A percentile compares a stretch with the other conserved stretches of the same genome.
These are phyloP conservation scores for Magnaporthales sp. DNA, from an alignment of 2,329 filamentous ascomycete genomes.

Conservation along the genomic window DNA sequence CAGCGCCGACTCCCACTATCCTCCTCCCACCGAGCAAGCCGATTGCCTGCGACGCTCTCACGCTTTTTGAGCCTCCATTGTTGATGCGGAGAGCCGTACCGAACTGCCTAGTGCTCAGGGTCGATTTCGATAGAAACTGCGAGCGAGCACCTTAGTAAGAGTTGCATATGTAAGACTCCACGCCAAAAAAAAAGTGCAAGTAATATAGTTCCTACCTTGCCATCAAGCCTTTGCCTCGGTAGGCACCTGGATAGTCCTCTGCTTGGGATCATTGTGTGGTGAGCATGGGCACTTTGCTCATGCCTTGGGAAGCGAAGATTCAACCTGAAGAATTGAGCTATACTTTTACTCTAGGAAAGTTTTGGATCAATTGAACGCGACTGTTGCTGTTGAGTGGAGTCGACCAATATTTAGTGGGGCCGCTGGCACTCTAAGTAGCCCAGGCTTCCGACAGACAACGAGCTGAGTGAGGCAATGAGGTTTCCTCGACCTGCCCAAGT, in stretches of 20 bases:
- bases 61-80: slow-evolving; percentile 8
- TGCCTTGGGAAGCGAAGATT: not conserved
- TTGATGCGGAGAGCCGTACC: slow-evolving; percentile 17
- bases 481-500: no score
- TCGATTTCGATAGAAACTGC: not conserved
- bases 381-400: not conserved
- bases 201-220: not conserved
- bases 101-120: slow-evolving; percentile 17
- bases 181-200: not conserved
- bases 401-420: not conserved
- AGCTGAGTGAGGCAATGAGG: no score
- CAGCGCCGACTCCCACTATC: slow-evolving; percentile 11
- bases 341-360: not conserved
- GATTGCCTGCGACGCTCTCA: not conserved
- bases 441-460: no score
- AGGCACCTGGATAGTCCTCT: slow-evolving; percentile 29
- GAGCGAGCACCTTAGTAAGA: slow-evolving; percentile 8
- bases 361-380: not conserved
- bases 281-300: not conserved
- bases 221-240: slow-evolving; percentile 3
- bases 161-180: not conserved
- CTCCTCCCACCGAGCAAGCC: slow-evolving; percentile 12
- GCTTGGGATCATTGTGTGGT: slow-evolving; percentile 40
- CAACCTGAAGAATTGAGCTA: not conserved
- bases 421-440: not conserved